Percentiles rank a stretch among this genome's conserved stretches.
Conservation (phyloP, 1,284 basidiomycete genomes). For the Apiotrichum veenhuisii region DNA sequence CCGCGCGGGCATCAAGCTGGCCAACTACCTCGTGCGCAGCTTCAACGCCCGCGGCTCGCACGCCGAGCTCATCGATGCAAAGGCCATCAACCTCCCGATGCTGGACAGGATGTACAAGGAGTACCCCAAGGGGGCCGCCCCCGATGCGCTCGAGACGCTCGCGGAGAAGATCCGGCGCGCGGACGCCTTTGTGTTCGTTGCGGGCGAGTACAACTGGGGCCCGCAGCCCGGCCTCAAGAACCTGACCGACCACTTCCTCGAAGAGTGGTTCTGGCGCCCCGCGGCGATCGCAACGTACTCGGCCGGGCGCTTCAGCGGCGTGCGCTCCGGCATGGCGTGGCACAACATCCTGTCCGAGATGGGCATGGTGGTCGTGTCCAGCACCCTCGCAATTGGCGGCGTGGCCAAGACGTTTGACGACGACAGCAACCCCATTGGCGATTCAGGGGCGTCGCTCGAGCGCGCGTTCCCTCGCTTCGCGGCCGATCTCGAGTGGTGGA, state of each 20-base stretch:
- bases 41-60: neutral
- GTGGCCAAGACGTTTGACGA: neutral
- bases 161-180: constrained; percentile 5
- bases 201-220: constrained; percentile 15
- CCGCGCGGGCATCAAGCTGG: constrained; percentile 7
- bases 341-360: constrained; percentile 5
- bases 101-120: constrained; percentile 11
- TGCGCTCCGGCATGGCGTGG: neutral
- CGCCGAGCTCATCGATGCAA: constrained; percentile 9
- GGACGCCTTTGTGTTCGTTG: constrained; percentile 11
- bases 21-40: neutral
- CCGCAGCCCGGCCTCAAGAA: constrained; percentile 13
- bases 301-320: constrained; percentile 6
- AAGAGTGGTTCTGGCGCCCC: constrained; percentile 9
- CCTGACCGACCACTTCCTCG: constrained; percentile 11
- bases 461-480: neutral
- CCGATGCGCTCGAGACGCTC: neutral
- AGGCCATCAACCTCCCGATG: constrained; percentile 6
- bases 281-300: constrained; percentile 7
- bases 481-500: constrained; percentile 9
- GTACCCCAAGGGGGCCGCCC: constrained; percentile 1
- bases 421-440: neutral
- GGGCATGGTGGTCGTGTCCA: constrained; percentile 10
- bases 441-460: constrained; percentile 1
- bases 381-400: neutral